Base-by-base conservation (phyloP, 345 rosid species). In the Murraya koenigii region DNA sequence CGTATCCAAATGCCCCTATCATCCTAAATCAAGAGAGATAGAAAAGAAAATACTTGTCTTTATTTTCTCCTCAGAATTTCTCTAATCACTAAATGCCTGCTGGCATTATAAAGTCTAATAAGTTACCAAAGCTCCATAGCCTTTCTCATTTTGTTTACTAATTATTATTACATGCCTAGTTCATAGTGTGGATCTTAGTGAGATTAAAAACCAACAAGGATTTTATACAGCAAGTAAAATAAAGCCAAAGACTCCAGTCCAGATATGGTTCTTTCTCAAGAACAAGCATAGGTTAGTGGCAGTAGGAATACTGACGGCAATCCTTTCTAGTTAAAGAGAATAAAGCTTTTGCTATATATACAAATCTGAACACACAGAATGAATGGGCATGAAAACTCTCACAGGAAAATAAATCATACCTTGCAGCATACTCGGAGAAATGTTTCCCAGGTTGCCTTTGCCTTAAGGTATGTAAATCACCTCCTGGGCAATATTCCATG, bases 401-500 rank as follows among this genome's bases (percentile, higher is more conserved):
- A 35, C 62, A 35, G 58, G 52, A 23, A n/a, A 25, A 78, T 63
- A 72, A 80, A 73, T 44, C 89, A 81, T 82, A 95, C 99, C 98
- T 89, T 77, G 98, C 99, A 87, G 99, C 99, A 75, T 96, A 94
- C 79, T 96, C 99, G 0, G 97, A 92, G 82, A 96, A 96, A 85
- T 94, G 95, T 80, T 96, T 96, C 77, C 99, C 97, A 0, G 97
- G 98, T 69, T 96, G 99, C 1, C 97, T 90, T 83, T 96, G 99
- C 83, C 99, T 89, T 82, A 96, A 78, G 66, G 97, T 86, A 76
- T 96, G 99, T 41, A 95, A 91, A 88, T 95, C 99, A 69, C 99
- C 99, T 19, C 99, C 99, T 8, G 99, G 99, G 77, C 99, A 96
- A 70, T 89, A 94, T 65, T 96, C 99, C 98, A 96, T 94, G 63